These are phyloP conservation scores for Capsicum chinense DNA, from an alignment of 257 asterid species.

Conservation along the genomic window DNA sequence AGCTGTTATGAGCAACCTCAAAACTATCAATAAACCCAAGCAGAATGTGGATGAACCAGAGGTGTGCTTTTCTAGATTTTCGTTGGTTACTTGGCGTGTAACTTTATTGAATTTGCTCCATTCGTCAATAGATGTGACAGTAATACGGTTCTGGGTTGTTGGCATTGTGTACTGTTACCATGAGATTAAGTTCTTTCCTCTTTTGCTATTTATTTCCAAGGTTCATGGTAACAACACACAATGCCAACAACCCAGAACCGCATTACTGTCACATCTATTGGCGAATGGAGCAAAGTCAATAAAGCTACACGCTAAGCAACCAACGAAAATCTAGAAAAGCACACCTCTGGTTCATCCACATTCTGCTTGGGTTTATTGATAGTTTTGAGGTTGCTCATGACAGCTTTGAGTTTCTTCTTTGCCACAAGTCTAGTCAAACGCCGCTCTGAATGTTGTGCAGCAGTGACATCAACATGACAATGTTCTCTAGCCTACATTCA, in stretches of 20 bases:
- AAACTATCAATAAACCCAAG: constrained; percentile 33
- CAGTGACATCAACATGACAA: constrained; percentile 89
- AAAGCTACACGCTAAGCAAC: neutral
- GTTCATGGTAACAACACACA: constrained; percentile 23
- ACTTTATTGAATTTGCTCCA: neutral
- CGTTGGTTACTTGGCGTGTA: neutral
- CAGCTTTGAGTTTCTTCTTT: constrained; percentile 63
- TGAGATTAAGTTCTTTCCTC: constrained; percentile 6
- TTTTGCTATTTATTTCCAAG: constrained; percentile 40
- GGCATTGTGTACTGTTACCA: constrained; percentile 17
- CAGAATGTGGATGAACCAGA: constrained; percentile 38
- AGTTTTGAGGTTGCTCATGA: constrained; percentile 50
- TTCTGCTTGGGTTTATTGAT: constrained; percentile 32
- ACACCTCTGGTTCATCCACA: constrained; percentile 52
- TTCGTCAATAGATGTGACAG: neutral
- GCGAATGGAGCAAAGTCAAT: neutral
- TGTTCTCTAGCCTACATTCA: constrained; percentile 90
- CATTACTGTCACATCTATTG: neutral
- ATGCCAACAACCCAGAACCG: neutral
- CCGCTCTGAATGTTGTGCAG: constrained; percentile 74
- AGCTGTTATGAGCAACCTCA: constrained; percentile 53
- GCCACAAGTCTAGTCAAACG: constrained; percentile 63
- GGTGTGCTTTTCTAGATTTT: constrained; percentile 46
- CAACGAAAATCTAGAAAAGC: constrained; percentile 8
- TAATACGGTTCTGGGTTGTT: neutral